Percentiles rank a stretch among this genome's conserved stretches.
Evolutionary conservation across 2,329 filamentous ascomycete genomes (phyloP).

Genomic region (Venturia oleaginea): DNA sequence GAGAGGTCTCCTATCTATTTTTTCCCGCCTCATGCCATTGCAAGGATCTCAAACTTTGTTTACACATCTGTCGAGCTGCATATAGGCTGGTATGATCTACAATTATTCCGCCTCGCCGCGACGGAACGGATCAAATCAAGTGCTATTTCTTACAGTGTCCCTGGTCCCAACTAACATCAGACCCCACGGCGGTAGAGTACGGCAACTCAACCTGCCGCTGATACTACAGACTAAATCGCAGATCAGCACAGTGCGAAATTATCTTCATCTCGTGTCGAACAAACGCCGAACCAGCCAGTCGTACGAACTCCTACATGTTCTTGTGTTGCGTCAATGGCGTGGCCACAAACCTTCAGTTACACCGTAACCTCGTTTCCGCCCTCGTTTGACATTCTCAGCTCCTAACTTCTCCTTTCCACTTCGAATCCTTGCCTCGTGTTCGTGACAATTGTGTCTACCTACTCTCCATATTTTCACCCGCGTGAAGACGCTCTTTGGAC

Average conservation of each 20-base stretch:
- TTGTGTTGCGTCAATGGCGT: background rate
- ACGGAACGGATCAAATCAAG: background rate
- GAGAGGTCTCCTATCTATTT: background rate
- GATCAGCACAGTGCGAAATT: background rate
- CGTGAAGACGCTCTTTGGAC: background rate
- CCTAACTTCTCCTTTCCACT: background rate
- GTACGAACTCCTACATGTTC: background rate
- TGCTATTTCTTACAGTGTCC: background rate
- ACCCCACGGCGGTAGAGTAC: background rate
- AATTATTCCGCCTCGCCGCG: background rate
- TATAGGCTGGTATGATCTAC: background rate
- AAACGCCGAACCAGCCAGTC: background rate
- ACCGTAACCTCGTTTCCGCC: background rate
- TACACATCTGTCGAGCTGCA: background rate
- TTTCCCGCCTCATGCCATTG: background rate
- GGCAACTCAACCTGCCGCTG: background rate
- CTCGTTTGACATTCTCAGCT: background rate
- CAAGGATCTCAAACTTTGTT: background rate
- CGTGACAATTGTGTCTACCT: background rate
- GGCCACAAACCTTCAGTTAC: background rate
- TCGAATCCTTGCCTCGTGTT: background rate
- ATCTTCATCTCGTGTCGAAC: background rate
- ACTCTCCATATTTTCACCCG: background rate
- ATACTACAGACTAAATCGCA: background rate
- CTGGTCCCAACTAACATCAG: background rate